phyloP scores from a whole-genome alignment of 345 rosid species.

The Acer campestre region DNA sequence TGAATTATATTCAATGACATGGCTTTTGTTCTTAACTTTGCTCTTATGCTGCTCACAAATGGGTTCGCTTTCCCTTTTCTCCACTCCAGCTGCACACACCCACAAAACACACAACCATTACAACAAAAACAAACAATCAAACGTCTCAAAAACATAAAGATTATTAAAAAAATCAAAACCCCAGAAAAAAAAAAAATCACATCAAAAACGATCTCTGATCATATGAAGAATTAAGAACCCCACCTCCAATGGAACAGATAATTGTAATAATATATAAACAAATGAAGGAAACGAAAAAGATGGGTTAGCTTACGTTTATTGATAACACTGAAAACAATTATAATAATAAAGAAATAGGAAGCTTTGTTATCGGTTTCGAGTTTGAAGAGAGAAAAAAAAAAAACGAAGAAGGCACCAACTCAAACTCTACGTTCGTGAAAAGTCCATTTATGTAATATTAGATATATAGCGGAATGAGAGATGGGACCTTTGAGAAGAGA shows the following conservation, averaged over 20 bases:
- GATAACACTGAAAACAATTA: conserved; percentile 12
- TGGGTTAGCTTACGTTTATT: conserved; percentile 43
- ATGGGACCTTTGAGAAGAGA: conserved; percentile 19
- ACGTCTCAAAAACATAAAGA: conserved; percentile 16
- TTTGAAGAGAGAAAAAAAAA: conserved; percentile 18
- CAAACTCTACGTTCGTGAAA: conserved; percentile 32
- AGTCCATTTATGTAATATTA: conserved; percentile 15
- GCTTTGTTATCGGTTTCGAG: conserved; percentile 47
- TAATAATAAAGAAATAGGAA: neutral
- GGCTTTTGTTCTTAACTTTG: conserved; percentile 44
- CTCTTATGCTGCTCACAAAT: conserved; percentile 51
- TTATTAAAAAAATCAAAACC: neutral
- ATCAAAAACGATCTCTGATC: neutral
- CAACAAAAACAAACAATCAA: conserved; percentile 11
- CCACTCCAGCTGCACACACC: conserved; percentile 57
- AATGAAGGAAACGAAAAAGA: conserved; percentile 9
- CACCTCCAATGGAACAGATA: neutral
- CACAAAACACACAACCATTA: neutral
- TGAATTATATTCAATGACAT: conserved; percentile 75
- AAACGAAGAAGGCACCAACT: conserved; percentile 11
- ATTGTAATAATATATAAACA: neutral
- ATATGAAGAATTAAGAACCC: neutral
- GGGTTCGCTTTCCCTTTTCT: conserved; percentile 64
- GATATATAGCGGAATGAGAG: neutral
- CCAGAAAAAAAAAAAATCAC: neutral